Evolutionary conservation across 805 yeast genomes (phyloP).

Genomic region (Vanderwaltozyma tropicalis): DNA sequence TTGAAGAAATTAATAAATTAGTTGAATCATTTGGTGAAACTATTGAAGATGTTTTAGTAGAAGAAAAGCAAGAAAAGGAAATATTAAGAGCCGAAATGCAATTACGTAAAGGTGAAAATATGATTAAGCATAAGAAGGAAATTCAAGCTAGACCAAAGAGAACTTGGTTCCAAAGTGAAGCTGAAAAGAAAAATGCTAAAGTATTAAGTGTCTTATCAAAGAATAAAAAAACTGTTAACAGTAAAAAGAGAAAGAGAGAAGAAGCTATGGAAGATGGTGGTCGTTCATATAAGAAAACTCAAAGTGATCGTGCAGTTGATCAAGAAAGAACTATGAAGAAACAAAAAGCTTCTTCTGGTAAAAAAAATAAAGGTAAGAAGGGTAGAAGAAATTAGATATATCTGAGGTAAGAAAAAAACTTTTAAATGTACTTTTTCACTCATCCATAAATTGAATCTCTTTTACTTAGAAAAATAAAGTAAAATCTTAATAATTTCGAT

Average conservation of each 20-base stretch:
- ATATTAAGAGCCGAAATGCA: constrained; percentile 85
- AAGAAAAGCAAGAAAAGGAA: constrained; percentile 85
- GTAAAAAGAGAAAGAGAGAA: constrained; percentile 60
- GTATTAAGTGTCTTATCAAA: constrained; percentile 32
- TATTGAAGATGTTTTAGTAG: constrained; percentile 69
- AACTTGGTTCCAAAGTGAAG: constrained; percentile 80
- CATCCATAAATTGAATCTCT: too few relatives aligned
- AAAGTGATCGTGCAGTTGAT: constrained; percentile 50
- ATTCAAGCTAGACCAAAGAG: constrained; percentile 85
- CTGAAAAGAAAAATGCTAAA: constrained; percentile 34
- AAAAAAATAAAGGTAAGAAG: constrained; percentile 20
- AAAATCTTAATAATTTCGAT: too few relatives aligned
- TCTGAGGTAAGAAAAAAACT: neutral
- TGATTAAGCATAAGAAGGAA: constrained; percentile 70
- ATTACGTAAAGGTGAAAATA: constrained; percentile 71
- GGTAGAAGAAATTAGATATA: neutral
- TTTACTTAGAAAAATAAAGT: too few relatives aligned
- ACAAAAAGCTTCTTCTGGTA: constrained; percentile 21
- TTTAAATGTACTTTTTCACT: neutral
- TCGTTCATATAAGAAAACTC: constrained; percentile 72
- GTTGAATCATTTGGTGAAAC: constrained; percentile 50
- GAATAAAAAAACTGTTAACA: constrained; percentile 44
- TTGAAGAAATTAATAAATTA: constrained; percentile 54
- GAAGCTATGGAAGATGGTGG: constrained; percentile 48
- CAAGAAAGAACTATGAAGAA: constrained; percentile 34